Conservation (phyloP, 495 filamentous ascomycete genomes). For the Aspergillus wentii region DNA sequence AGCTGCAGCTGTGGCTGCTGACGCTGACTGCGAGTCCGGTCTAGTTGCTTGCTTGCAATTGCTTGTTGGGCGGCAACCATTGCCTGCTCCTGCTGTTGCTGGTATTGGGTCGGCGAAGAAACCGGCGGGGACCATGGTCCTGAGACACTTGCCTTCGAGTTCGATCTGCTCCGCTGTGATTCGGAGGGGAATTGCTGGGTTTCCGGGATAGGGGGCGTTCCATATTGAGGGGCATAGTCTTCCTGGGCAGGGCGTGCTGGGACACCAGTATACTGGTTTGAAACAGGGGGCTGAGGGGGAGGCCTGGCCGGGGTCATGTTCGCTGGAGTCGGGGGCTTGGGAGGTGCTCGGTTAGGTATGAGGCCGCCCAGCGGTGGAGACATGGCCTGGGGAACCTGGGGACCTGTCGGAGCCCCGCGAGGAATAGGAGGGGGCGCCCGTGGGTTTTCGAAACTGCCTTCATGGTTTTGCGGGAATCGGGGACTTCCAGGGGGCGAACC, state of each 20-base stretch:
- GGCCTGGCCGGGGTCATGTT: slow-evolving; percentile 36
- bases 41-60: slow-evolving; percentile 49
- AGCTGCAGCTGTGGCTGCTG: slow-evolving; percentile 37
- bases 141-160: slow-evolving; percentile 35
- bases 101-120: slow-evolving; percentile 55
- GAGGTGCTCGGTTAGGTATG: slow-evolving; percentile 39
- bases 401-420: slow-evolving; percentile 41
- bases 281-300: slow-evolving; percentile 47
- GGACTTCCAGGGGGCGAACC: slow-evolving; percentile 82
- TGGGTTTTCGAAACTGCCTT: slow-evolving; percentile 95
- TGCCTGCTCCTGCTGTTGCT: slow-evolving; percentile 80
- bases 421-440: slow-evolving; percentile 90
- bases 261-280: slow-evolving; percentile 15
- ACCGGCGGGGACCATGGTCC: slow-evolving; percentile 25
- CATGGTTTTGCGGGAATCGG: slow-evolving; percentile 84
- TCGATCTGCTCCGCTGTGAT: slow-evolving; percentile 36
- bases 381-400: slow-evolving; percentile 16
- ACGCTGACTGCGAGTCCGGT: slow-evolving; percentile 64
- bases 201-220: slow-evolving; percentile 36
- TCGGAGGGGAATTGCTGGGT: slow-evolving; percentile 54
- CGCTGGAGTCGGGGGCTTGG: slow-evolving; percentile 32
- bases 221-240: slow-evolving; percentile 17
- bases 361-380: slow-evolving; percentile 30
- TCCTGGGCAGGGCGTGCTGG: slow-evolving; percentile 21
- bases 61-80: slow-evolving; percentile 71